Base-by-base conservation (phyloP, 371 early-diverging fungal genomes). In the Mortierella sp. region DNA sequence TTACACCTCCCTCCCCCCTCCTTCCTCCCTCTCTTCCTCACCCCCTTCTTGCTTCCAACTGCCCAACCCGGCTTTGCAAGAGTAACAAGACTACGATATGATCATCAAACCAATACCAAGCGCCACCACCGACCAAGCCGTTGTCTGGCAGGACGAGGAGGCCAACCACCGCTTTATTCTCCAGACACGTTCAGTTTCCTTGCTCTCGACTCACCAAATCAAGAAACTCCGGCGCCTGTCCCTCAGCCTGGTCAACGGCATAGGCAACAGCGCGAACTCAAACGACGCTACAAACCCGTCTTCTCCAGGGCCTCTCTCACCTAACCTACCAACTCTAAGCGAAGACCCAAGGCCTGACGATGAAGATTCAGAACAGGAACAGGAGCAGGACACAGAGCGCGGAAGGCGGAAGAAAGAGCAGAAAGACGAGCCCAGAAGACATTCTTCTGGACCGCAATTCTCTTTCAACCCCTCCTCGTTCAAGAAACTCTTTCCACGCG, bases 131-230 rank as follows among this genome's bases (percentile, higher is more conserved):
- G 76, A 69, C 49, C 76, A 59, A 31, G 64, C 31, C 16, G 65
- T 61, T 27, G 63, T 66, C 47, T 76, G 76, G 76, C 70, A 69
- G 48, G 76, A 76, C 42, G 76, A 76, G 27, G 70, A 69, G 27
- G 76, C 76, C 58, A 76, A 76, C 63, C 76, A 76, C 43, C 65
- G 76, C n/a, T 69, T 76, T 52, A 38, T 76, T 10, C 70, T 76
- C 23, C 76, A 76, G 42, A 53, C 65, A 21, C 76, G 76, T 23
- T 65, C 69, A 1, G 63, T 68, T 18, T 58, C 70, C 1, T 39
- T 76, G 14, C 55, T 76, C 1, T 69, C 76, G 13, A 59, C 76
- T 1, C 70, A 69, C 28, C 69, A 76, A n/a, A 69, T 76, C 55
- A 76, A 76, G 55, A 69, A 65, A 47, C 62, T 76, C 4, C 57